Base-by-base conservation (phyloP, 441 rosid species). In the Syzygium malaccense region DNA sequence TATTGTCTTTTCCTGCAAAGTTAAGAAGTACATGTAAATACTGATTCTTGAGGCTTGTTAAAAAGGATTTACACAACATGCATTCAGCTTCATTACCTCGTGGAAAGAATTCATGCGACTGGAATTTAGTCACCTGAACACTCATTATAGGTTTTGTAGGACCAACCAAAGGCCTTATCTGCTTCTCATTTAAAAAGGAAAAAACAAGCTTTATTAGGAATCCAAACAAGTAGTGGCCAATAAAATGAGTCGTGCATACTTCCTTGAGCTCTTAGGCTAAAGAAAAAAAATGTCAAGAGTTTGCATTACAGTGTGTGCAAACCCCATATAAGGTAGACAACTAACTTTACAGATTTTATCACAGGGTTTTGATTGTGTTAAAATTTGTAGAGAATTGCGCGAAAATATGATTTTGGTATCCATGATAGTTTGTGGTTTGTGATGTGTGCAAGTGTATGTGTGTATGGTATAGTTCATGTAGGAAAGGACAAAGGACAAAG, bases 101-200 rank as follows among this genome's bases (percentile, higher is more conserved):
- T 62, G 99, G 98, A 90, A 98, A 98, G 95, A 96, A 98, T 92
- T 98, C 99, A 92, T 97, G 99, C 99, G 98, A 98, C 91, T 95
- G 92, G 91, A 96, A 96, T 78, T 71, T 83, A 85, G 90, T 89
- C 90, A 98, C 93, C 85, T 90, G 97, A 45, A 93, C 97, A 87
- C 71, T 87, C 99, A 96, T 98, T 84, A 98, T 91, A 88, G 95
- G 95, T 91, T 93, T 93, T 84, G 99, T 98, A 89, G 99, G 99
- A 92, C 92, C 93, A 90, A 98, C 99, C 89, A 97, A 92, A 90
- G 99, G 99, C 92, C 93, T 98, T 93, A 98, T 98, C 99, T 98
- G 95, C 93, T 90, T 89, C 57, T 88, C 85, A 56, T 66, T 30
- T 49, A 51, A 25, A 4, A 48, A 55, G 28, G 48, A 87, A 48